Conservation (phyloP, 2,329 filamentous ascomycete genomes). For the Exophiala lecanii-corni region DNA sequence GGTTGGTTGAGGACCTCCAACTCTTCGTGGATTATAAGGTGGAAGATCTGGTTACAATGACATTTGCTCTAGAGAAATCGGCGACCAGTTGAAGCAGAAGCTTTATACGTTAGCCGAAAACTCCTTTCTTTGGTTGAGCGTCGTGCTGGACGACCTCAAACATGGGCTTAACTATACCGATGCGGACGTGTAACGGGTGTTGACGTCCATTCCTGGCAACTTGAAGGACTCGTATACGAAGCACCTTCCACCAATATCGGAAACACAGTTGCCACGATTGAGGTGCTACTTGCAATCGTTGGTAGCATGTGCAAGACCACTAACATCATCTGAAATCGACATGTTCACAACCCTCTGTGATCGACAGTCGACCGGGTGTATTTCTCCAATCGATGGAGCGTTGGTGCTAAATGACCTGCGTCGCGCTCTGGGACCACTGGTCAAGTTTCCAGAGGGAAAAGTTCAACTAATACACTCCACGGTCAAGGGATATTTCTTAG, state of each 20-base stretch:
- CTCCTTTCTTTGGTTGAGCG: slow-evolving; percentile 15
- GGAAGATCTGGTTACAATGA: slow-evolving; percentile 10
- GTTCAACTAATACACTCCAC: slow-evolving; percentile 14
- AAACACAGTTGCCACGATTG: slow-evolving; percentile 7
- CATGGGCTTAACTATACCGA: slow-evolving; percentile 8
- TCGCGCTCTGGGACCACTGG: slow-evolving; percentile 11
- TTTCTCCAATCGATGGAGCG: slow-evolving; percentile 7
- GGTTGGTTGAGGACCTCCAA: slow-evolving; percentile 9
- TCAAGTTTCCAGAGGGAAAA: slow-evolving; percentile 11
- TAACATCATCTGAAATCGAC: slow-evolving; percentile 11
- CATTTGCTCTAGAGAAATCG: slow-evolving; percentile 8
- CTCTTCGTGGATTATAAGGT: slow-evolving; percentile 16
- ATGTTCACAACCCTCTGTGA: slow-evolving; percentile 8
- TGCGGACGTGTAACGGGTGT: slow-evolving; percentile 7
- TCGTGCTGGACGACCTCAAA: slow-evolving; percentile 12
- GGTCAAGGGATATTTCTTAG: slow-evolving; percentile 8
- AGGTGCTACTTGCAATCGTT: slow-evolving; percentile 11
- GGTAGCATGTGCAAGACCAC: slow-evolving; percentile 10
- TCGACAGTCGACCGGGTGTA: slow-evolving; percentile 2
- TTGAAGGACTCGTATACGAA: slow-evolving; percentile 13
- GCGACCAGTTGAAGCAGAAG: slow-evolving; percentile 9
- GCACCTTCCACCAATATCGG: slow-evolving; percentile 10
- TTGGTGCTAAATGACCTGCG: slow-evolving; percentile 8
- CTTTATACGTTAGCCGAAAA: slow-evolving; percentile 10
- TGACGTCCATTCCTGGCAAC: slow-evolving; percentile 7